Evolutionary conservation across 805 yeast genomes (phyloP), one percentile per base, ranked within the genome.

Genomic region (Sugiyamaella marilandica): DNA sequence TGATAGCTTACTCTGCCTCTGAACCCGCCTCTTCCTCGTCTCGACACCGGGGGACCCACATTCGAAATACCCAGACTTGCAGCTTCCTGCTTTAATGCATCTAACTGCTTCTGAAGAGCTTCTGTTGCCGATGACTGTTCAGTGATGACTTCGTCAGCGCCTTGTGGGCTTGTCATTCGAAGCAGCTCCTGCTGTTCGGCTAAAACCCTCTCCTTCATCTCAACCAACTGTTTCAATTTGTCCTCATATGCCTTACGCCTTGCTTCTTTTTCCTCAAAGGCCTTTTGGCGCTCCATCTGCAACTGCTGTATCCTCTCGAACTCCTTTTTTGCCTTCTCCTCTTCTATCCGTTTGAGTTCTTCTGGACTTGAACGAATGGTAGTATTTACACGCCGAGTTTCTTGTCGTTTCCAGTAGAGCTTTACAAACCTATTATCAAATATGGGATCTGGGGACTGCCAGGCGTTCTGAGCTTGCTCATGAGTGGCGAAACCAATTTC

Each of bases 371-470:
- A 24, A 16, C 43, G 19, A 39, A 2, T 39, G 13, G 14, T 14
- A 5, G 39, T 13, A n/a, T n/a, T n/a, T 7, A 7, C 29, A 24
- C 29, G 29, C 44, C 52, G 32, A 19, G 48, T 19, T 10, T 16
- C 37, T 16, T 16, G 45, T 49, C 55, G 57, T 21, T 70, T 68
- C 74, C 75, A 77, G 61, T 62, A 75, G 37, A 77, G 71, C 60
- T 77, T 77, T 55, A 77, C 71, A 55, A 76, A 76, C 49, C 81
- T 70, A 65, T 77, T 77, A 50, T 70, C 72, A 56, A 77, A 77
- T 13, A 77, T 70, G 5, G 80, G 75, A 2, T 62, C 68, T 0
- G 80, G 77, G 29, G 70, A 66, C 5, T 60, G 46, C 72, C 76
- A 77, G 1, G 81, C 81, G 5, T 58, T 65, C 9, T 60, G 62